These are phyloP conservation scores for Solanum lycopersicoides DNA, from an alignment of 257 asterid species.

Conservation along the genomic window DNA sequence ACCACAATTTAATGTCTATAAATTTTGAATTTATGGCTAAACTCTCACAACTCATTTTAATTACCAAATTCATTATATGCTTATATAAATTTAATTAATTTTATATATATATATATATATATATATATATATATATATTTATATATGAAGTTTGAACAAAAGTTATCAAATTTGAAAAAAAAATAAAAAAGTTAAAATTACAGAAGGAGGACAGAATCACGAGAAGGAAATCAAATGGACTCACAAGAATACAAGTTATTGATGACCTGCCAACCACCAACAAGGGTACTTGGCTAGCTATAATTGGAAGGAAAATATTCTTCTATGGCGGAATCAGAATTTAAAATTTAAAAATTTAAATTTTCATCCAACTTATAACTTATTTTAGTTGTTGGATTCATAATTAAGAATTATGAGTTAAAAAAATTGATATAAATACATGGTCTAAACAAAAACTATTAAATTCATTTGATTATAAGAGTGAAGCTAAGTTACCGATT, in stretches of 20 bases:
- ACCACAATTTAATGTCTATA: not conserved
- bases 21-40: not conserved
- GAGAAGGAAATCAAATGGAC: not conserved
- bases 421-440: not conserved
- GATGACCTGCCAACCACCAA: not conserved
- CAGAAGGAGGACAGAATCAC: not conserved
- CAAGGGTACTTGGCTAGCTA: not conserved
- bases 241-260: not conserved
- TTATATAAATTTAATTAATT: not conserved
- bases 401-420: not conserved
- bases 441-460: rapidly evolving
- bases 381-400: not conserved
- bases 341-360: not conserved
- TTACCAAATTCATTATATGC: not conserved
- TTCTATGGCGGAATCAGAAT: rapidly evolving
- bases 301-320: not conserved
- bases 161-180: not conserved
- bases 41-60: not conserved
- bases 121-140: too few species aligned
- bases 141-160: not conserved
- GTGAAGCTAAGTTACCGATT: rapidly evolving
- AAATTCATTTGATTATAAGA: not conserved
- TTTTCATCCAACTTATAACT: not conserved
- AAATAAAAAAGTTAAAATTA: not conserved
- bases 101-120: too few species aligned